phyloP scores from a whole-genome alignment of 257 asterid genomes.

The Ilex asprella region DNA sequence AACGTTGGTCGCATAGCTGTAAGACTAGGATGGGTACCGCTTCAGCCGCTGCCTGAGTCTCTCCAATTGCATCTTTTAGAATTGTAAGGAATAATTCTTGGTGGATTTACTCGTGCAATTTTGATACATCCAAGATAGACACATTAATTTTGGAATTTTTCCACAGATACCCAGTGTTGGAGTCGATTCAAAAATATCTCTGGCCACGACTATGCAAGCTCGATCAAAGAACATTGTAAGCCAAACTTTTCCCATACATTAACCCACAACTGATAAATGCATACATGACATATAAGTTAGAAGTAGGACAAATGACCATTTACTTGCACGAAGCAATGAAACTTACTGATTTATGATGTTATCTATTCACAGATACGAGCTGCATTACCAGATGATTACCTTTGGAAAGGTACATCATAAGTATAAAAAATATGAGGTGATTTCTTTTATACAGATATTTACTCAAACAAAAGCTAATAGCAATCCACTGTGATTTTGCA shows the following conservation, averaged over 20 bases:
- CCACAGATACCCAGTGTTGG: constrained; percentile 46
- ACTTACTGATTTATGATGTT: constrained; percentile 7
- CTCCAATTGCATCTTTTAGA: constrained; percentile 95
- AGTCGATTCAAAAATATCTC: constrained; percentile 41
- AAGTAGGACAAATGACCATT: not conserved
- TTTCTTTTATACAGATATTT: not conserved
- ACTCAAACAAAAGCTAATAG: constrained; percentile 7
- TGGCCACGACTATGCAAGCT: constrained; percentile 67
- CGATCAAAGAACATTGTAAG: constrained; percentile 46
- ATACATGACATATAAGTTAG: not conserved
- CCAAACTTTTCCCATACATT: not conserved
- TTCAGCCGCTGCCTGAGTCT: constrained; percentile 94
- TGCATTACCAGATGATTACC: constrained; percentile 51
- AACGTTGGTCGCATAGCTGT: constrained; percentile 99
- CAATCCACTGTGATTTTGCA: not conserved
- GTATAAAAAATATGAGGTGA: not conserved
- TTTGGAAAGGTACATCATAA: constrained; percentile 46
- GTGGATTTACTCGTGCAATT: not conserved
- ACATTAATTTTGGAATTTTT: constrained; percentile 8
- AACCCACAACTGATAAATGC: not conserved
- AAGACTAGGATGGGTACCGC: constrained; percentile 99
- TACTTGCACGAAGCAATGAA: too few species aligned
- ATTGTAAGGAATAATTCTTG: constrained; percentile 50
- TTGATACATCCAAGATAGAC: constrained; percentile 2
- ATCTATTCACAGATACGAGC: constrained; percentile 33